These are phyloP conservation scores for Bolboschoenus planiculmis DNA, from an alignment of 176 grass and related monocot species.

Conservation along the genomic window DNA sequence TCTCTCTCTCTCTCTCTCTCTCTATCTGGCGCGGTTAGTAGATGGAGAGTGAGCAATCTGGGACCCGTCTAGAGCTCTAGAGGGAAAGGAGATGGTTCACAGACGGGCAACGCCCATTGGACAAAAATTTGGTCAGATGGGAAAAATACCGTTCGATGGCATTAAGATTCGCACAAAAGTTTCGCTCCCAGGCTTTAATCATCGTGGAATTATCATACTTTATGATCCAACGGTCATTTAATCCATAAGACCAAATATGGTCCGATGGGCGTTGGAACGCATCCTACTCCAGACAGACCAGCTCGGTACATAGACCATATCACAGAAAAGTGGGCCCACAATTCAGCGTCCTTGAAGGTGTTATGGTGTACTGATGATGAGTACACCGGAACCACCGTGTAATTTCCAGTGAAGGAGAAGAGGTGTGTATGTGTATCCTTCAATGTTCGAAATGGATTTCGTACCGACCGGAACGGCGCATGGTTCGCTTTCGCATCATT, in stretches of 20 bases:
- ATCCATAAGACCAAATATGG: too few relatives aligned
- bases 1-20: neutral
- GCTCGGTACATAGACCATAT: neutral
- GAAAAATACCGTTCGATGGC: too few relatives aligned
- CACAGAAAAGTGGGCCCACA: neutral
- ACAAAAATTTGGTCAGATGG: too few relatives aligned
- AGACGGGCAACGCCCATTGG: too few relatives aligned
- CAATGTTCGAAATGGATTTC: neutral
- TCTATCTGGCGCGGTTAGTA: neutral
- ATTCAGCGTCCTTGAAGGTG: neutral
- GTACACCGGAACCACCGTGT: neutral
- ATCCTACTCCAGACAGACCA: neutral
- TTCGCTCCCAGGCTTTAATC: too few relatives aligned
- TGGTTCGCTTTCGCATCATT: neutral
- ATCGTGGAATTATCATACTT: too few relatives aligned
- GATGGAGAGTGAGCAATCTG: conserved; percentile 19
- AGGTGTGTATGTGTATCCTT: neutral
- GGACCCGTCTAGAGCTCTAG: neutral
- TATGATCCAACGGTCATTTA: too few relatives aligned
- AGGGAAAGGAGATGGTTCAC: neutral
- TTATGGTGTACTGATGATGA: neutral
- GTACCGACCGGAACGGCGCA: conserved; percentile 1
- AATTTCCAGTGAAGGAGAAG: neutral
- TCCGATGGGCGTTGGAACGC: neutral
- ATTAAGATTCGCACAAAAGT: too few relatives aligned